Conservation (phyloP, 2,329 filamentous ascomycete species). For the Epichloe amarillans region DNA sequence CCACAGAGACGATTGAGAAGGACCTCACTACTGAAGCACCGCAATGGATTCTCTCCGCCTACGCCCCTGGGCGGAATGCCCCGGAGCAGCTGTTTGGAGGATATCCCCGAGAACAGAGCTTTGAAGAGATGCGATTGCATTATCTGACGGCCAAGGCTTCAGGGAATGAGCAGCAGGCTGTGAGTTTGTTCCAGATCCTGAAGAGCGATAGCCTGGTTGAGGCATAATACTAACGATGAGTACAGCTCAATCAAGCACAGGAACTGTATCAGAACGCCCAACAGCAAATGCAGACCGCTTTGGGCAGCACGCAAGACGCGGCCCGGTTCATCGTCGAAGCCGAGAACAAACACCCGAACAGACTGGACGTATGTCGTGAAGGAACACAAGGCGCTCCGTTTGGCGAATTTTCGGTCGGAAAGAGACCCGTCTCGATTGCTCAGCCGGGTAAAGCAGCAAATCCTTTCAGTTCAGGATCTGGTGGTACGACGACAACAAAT, state of each 20-base stretch:
- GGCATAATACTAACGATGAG: background rate
- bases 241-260: slow-evolving; percentile 45
- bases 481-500: slow-evolving; percentile 7
- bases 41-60: slow-evolving; percentile 75
- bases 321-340: slow-evolving; percentile 54
- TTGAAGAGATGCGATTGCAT: slow-evolving; percentile 73
- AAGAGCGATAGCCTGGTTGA: slow-evolving; percentile 1
- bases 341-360: slow-evolving; percentile 61
- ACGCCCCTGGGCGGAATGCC: slow-evolving; percentile 63
- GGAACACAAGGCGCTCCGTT: slow-evolving; percentile 29
- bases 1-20: slow-evolving; percentile 42
- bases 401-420: slow-evolving; percentile 31
- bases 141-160: slow-evolving; percentile 47
- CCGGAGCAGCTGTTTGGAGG: slow-evolving; percentile 79
- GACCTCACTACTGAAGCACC: slow-evolving; percentile 63
- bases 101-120: slow-evolving; percentile 65
- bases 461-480: slow-evolving; percentile 26
- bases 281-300: slow-evolving; percentile 57
- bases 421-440: slow-evolving; percentile 14
- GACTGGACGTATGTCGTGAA: slow-evolving; percentile 48
- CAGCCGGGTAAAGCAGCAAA: slow-evolving; percentile 20
- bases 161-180: slow-evolving; percentile 44
- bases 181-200: slow-evolving; percentile 18
- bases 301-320: slow-evolving; percentile 58
- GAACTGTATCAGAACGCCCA: slow-evolving; percentile 50